These are phyloP conservation scores for Metschnikowia corniflorae DNA, from an alignment of 805 yeast species.

Conservation along the genomic window DNA sequence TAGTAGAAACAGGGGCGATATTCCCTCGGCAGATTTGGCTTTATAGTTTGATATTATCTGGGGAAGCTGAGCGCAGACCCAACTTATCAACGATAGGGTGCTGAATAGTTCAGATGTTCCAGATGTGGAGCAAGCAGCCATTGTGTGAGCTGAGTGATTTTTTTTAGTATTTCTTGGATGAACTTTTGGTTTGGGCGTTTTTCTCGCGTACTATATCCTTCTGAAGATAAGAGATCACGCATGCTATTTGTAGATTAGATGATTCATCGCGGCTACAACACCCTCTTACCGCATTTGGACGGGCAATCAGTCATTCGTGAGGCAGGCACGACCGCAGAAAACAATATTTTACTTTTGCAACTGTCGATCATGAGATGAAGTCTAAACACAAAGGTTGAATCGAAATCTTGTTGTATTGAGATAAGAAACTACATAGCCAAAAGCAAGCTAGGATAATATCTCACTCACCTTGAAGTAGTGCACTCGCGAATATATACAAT, in stretches of 20 bases:
- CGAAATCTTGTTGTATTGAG: too few species aligned
- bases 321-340: too few species aligned
- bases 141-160: not conserved
- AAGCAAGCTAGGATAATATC: too few species aligned
- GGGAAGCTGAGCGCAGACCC: slow-evolving; percentile 76
- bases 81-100: slow-evolving; percentile 31
- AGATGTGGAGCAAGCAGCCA: slow-evolving; percentile 8
- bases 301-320: slow-evolving; percentile 4
- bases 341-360: too few species aligned
- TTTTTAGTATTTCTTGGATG: not conserved
- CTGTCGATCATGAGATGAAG: too few species aligned
- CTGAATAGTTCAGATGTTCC: slow-evolving; percentile 18
- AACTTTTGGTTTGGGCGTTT: too few species aligned
- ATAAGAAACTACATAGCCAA: too few species aligned
- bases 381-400: too few species aligned
- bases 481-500: too few species aligned
- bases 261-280: slow-evolving; percentile 8
- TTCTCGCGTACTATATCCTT: too few species aligned
- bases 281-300: slow-evolving; percentile 6
- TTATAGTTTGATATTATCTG: slow-evolving; percentile 60
- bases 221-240: too few species aligned
- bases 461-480: too few species aligned
- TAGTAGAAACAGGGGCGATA: slow-evolving; percentile 54
- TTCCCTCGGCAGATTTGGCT: slow-evolving; percentile 62
- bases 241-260: slow-evolving; percentile 7